These are phyloP conservation scores for Corchorus olitorius DNA, from an alignment of 345 rosid genomes.

Conservation along the genomic window DNA sequence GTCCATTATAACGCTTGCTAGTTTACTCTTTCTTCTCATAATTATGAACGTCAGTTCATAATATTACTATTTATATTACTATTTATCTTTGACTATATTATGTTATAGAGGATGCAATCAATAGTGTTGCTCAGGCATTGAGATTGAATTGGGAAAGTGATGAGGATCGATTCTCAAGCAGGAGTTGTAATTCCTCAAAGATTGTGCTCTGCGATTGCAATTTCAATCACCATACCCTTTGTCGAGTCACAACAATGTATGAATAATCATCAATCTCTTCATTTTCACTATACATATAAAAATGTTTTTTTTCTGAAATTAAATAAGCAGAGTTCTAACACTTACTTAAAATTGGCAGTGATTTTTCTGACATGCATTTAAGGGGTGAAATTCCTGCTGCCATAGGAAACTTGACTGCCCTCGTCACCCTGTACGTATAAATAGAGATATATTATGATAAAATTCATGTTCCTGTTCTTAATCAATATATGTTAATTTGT, in stretches of 20 bases:
- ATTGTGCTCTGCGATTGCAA: slow-evolving; percentile 7
- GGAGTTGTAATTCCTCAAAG: not conserved
- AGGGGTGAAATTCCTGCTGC: slow-evolving; percentile 5
- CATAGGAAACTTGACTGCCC: slow-evolving; percentile 7
- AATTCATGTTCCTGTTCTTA: not conserved
- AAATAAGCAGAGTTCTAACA: not conserved
- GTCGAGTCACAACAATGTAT: not conserved
- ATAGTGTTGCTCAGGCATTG: not conserved
- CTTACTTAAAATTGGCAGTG: not conserved
- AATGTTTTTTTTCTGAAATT: too few relatives aligned
- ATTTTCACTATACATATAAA: too few relatives aligned
- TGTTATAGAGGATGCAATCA: not conserved
- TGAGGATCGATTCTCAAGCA: not conserved
- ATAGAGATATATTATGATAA: too few relatives aligned
- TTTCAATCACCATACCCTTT: not conserved
- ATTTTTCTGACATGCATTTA: slow-evolving; percentile 1
- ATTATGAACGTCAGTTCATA: too few relatives aligned
- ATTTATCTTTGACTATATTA: not conserved
- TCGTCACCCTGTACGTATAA: not conserved
- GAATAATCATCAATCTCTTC: too few relatives aligned
- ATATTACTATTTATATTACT: too few relatives aligned
- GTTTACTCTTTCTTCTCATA: too few relatives aligned
- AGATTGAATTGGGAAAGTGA: slow-evolving; percentile 17
- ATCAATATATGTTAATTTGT: not conserved
- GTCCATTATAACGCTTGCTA: too few relatives aligned